Conservation (phyloP, 345 rosid genomes). For the Eucalyptus dawsonii region DNA sequence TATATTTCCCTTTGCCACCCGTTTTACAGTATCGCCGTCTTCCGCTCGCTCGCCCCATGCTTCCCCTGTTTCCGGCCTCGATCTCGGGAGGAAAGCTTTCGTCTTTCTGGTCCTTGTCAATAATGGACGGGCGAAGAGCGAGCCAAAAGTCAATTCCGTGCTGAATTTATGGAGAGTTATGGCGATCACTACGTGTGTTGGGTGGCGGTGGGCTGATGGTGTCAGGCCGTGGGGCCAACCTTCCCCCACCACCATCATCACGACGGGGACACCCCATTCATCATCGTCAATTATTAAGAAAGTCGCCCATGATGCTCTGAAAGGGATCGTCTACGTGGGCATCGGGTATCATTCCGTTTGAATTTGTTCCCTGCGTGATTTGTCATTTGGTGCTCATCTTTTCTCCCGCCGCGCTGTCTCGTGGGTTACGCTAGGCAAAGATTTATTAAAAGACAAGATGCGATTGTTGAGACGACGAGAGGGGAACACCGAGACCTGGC, state of each 20-base stretch:
- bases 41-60: background rate
- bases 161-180: background rate
- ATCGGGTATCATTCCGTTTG: background rate
- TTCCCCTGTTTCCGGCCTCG: background rate
- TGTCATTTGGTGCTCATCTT: background rate
- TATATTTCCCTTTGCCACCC: background rate
- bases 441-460: background rate
- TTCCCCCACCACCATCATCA: background rate
- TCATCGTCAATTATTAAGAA: background rate
- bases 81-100: background rate
- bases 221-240: background rate
- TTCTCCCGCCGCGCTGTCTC: background rate
- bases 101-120: background rate
- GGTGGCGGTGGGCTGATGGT: background rate
- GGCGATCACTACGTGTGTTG: background rate
- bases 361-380: background rate
- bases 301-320: background rate
- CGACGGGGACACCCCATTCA: background rate
- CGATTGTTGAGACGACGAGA: background rate
- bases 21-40: background rate
- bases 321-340: background rate
- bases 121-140: background rate
- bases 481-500: background rate
- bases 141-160: background rate
- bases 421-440: background rate